These are phyloP conservation scores for Aspergillus sp. DNA, from an alignment of 2,329 filamentous ascomycete species.

Conservation along the genomic window DNA sequence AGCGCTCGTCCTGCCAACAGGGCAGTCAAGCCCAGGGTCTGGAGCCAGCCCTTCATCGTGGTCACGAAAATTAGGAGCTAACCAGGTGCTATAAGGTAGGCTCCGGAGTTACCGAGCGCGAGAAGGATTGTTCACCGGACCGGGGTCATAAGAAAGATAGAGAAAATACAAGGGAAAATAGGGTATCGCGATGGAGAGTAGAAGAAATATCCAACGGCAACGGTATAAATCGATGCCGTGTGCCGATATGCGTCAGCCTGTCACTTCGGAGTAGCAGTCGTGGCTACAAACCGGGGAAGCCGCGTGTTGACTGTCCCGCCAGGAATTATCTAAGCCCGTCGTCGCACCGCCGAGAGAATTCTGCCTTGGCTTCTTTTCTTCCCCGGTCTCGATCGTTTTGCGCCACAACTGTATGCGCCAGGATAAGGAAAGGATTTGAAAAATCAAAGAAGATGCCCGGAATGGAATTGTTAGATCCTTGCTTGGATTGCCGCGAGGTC, in stretches of 20 bases:
- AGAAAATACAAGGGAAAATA: neutral
- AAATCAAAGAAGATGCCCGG: conserved; percentile 28
- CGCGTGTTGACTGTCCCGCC: conserved; percentile 16
- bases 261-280: conserved; percentile 10
- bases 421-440: neutral
- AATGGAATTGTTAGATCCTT: conserved; percentile 40
- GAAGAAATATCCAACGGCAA: neutral
- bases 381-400: neutral
- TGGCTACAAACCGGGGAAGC: conserved; percentile 24
- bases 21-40: conserved; percentile 36
- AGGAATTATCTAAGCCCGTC: conserved; percentile 29
- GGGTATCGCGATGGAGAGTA: neutral
- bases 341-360: conserved; percentile 18
- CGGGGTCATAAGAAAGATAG: conserved; percentile 21
- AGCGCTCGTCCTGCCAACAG: conserved; percentile 38
- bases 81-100: conserved; percentile 14
- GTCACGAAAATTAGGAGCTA: conserved; percentile 24
- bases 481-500: conserved; percentile 57
- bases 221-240: neutral
- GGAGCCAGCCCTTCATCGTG: conserved; percentile 43
- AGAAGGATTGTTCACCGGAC: conserved; percentile 12
- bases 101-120: conserved; percentile 22
- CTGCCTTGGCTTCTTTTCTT: conserved; percentile 20
- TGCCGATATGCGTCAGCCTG: conserved; percentile 8
- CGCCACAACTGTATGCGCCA: neutral